phyloP scores from a whole-genome alignment of 495 filamentous ascomycete species.

The Daldinia caldariorum region DNA sequence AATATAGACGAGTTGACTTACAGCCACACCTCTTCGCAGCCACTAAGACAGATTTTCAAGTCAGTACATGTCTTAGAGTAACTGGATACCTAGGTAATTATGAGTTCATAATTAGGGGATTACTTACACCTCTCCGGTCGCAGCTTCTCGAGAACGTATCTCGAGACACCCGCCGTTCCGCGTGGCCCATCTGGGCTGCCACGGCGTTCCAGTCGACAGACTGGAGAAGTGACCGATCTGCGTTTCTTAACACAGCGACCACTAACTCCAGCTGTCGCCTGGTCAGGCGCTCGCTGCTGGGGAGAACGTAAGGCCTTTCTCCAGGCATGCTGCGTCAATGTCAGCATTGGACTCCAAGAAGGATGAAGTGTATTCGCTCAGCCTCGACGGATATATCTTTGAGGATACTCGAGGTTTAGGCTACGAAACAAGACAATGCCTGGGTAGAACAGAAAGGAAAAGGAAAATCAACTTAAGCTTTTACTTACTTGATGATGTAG shows the following conservation, averaged over 20 bases:
- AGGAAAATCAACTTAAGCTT: not conserved
- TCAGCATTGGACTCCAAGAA: not conserved
- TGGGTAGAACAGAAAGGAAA: not conserved
- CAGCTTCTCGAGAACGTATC: not conserved
- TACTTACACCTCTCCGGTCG: not conserved
- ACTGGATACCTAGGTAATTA: not conserved
- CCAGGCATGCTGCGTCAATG: not conserved
- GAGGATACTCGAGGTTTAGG: not conserved
- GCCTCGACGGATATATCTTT: not conserved
- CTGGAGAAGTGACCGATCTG: not conserved
- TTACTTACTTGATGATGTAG: not conserved
- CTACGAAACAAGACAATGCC: not conserved
- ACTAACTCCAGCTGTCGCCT: not conserved
- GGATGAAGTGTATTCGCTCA: too few relatives aligned
- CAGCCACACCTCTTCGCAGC: not conserved
- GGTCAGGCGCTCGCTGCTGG: too few relatives aligned
- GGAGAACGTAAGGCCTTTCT: too few relatives aligned
- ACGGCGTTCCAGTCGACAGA: not conserved
- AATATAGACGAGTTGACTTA: not conserved
- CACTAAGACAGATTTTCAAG: not conserved
- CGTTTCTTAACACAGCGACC: not conserved
- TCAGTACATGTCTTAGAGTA: not conserved
- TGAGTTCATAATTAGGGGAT: not conserved
- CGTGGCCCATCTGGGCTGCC: not conserved
- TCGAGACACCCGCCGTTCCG: fast-evolving